Evolutionary conservation across 2,329 filamentous ascomycete genomes (phyloP).

Genomic region (Nemania diffusa): DNA sequence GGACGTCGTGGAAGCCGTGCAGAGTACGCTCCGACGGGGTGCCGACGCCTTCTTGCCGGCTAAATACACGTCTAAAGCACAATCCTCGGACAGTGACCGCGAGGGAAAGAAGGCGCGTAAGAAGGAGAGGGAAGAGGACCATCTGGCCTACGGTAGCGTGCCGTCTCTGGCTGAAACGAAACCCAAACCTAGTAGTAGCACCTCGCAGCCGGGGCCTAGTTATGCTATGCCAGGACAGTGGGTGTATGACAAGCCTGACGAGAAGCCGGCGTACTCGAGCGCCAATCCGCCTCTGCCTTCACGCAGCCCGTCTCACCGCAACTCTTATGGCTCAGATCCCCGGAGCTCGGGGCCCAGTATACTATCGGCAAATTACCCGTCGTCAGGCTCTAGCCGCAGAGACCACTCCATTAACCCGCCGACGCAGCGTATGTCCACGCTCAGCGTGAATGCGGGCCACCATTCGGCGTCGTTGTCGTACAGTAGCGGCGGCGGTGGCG

Average conservation of each 20-base stretch:
- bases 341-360: constrained; percentile 54
- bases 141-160: constrained; percentile 62
- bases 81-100: constrained; percentile 49
- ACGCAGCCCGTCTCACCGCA: constrained; percentile 44
- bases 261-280: constrained; percentile 49
- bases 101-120: constrained; percentile 50
- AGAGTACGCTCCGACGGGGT: constrained; percentile 44
- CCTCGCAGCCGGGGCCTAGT: constrained; percentile 43
- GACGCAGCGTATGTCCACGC: constrained; percentile 61
- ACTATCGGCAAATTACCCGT: constrained; percentile 55
- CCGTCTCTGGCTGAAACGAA: constrained; percentile 30
- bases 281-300: constrained; percentile 36
- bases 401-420: constrained; percentile 61
- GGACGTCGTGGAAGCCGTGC: constrained; percentile 43
- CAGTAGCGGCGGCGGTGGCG: constrained; percentile 48
- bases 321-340: constrained; percentile 52
- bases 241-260: constrained; percentile 54
- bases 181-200: constrained; percentile 23
- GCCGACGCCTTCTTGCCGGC: constrained; percentile 48
- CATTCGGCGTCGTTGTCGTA: constrained; percentile 57
- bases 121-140: constrained; percentile 55
- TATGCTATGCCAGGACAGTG: constrained; percentile 52
- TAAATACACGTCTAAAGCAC: constrained; percentile 46
- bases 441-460: constrained; percentile 61
- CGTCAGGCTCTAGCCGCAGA: constrained; percentile 47